Evolutionary conservation across 1,139 yeast genomes (phyloP), one percentile per base, ranked within the genome.

Genomic region (Candida buenavistaensis): DNA sequence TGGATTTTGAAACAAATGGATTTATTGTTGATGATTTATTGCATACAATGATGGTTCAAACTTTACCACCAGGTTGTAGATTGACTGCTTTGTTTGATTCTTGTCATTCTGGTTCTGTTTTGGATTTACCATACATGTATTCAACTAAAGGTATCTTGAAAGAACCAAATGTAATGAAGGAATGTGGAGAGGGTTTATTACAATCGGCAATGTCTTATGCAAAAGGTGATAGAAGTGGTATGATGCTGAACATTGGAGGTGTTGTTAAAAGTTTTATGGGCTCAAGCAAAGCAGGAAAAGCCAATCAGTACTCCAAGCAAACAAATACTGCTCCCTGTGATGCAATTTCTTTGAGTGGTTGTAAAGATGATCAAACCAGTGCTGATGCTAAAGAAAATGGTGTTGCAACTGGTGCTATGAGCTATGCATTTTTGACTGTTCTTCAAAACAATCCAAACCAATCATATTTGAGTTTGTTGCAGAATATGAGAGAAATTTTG

Each of bases 101-200:
- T 14, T 90, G 97, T 57, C 97, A 90, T 56, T 86, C 96, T 2
- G 97, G 97, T 19, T 82, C 96, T 3, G 95, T 81, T 1, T 64
- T 90, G 52, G 97, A 90, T 59, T 66, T 90, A 46, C 97, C 97
- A 2, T 90, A 81, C 53, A 79, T 82, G 33, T 90, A 90, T 61
- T 81, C 95, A 12, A 92, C 97, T 10, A 86, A 87, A 54, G 97
- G 97, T 37, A 80, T 87, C 4, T 67, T 90, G 35, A 90, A 90
- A 64, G 96, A 89, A 59, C 96, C 95, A 27, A 88, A 82, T 59
- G 64, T 89, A 49, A 78, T 82, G 68, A 85, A 88, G 56, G 95
- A 88, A 48, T 87, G 90, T 4, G 95, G 95, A 10, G 64, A 69
- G 35, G 95, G 86, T 30, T 82, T 94, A 3, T 57, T 88, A 41